Evolutionary conservation across 257 asterid species (phyloP).

Genomic region (Solanum pimpinellifolium): DNA sequence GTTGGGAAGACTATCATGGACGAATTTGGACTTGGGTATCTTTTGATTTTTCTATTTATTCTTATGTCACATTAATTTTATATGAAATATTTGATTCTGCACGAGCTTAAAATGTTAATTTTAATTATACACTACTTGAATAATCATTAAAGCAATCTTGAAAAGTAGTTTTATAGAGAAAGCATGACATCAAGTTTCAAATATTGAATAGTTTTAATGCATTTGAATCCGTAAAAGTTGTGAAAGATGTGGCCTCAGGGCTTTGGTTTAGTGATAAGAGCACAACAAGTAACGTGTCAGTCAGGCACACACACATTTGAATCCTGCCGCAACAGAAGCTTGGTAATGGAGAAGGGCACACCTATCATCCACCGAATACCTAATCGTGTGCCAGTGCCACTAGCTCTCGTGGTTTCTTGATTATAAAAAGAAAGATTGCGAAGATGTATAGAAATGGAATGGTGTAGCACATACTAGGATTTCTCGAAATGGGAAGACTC

Average conservation of each 20-base stretch:
- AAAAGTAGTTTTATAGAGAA: not conserved
- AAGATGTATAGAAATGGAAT: not conserved
- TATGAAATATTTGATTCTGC: not conserved
- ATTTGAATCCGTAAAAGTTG: not conserved
- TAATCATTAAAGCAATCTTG: not conserved
- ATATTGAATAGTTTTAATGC: not conserved
- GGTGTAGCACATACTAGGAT: not conserved
- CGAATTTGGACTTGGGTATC: slow-evolving; percentile 88
- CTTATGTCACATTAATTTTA: not conserved
- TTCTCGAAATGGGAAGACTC: not conserved
- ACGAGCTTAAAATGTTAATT: not conserved
- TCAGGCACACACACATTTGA: not conserved
- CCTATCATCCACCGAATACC: not conserved
- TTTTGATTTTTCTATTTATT: not conserved
- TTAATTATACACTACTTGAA: not conserved
- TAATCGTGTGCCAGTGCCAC: not conserved
- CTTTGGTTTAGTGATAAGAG: not conserved
- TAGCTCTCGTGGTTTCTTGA: not conserved
- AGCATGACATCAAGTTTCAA: not conserved
- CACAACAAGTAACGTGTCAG: not conserved
- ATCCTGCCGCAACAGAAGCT: not conserved
- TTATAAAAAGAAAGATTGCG: not conserved
- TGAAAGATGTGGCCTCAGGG: not conserved
- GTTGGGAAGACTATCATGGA: slow-evolving; percentile 84
- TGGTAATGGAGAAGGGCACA: not conserved